Conservation (phyloP, 495 filamentous ascomycete genomes). For the Parachaetomium inaequale region DNA sequence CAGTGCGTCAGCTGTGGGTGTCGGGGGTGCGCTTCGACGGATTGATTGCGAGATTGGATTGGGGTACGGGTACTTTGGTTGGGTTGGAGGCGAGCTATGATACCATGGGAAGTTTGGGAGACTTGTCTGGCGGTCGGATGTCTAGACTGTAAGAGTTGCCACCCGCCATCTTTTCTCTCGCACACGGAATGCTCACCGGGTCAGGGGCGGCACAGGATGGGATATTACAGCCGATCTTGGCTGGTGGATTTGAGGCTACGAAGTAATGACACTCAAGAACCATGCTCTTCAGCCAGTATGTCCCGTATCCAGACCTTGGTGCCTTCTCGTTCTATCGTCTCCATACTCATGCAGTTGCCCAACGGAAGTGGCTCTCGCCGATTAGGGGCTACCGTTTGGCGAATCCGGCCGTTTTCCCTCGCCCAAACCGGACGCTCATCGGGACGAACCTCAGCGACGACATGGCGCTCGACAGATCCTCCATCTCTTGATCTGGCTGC, state of each 20-base stretch:
- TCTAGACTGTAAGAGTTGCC: slow-evolving; percentile 17
- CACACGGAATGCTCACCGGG: slow-evolving; percentile 9
- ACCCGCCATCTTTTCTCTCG: not conserved
- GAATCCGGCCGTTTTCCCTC: slow-evolving; percentile 50
- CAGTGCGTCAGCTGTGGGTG: slow-evolving; percentile 98
- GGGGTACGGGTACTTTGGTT: not conserved
- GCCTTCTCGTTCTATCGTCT: not conserved
- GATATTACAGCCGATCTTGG: not conserved
- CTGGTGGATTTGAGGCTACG: slow-evolving; percentile 8
- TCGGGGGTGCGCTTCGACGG: slow-evolving; percentile 81
- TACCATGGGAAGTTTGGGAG: not conserved
- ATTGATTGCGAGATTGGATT: slow-evolving; percentile 46
- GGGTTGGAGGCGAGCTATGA: not conserved
- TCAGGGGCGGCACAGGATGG: not conserved
- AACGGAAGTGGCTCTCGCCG: not conserved
- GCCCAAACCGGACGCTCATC: slow-evolving; percentile 67
- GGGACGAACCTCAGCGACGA: slow-evolving; percentile 80
- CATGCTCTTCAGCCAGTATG: slow-evolving; percentile 8
- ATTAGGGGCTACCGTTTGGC: slow-evolving; percentile 31
- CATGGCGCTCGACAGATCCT: slow-evolving; percentile 74
- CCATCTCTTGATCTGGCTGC: slow-evolving; percentile 58
- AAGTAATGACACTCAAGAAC: slow-evolving; percentile 14
- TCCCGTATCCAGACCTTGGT: slow-evolving; percentile 3
- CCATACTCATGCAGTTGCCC: slow-evolving; percentile 14
- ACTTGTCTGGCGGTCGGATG: not conserved